phyloP scores from a whole-genome alignment of 345 rosid genomes.

The Brassica rapa region DNA sequence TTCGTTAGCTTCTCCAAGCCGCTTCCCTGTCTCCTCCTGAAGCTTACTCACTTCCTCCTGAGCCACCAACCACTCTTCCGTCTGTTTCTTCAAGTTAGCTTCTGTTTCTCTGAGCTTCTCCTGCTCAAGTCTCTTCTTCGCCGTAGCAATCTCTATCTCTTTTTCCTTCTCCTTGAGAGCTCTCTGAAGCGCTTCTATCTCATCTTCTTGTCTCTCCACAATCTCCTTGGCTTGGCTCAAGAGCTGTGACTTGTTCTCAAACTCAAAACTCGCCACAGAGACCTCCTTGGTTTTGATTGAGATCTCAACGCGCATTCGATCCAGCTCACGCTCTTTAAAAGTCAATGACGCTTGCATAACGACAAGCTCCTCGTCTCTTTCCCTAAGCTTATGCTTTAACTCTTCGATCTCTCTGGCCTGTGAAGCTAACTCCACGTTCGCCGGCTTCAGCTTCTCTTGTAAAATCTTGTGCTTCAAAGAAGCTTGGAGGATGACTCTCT shows the following conservation, averaged over 20 bases:
- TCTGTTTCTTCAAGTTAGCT: conserved; percentile 63
- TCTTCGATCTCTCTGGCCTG: conserved; percentile 72
- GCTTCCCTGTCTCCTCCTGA: conserved; percentile 48
- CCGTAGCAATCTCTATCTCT: conserved; percentile 53
- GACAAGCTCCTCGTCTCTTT: conserved; percentile 53
- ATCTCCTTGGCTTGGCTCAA: conserved; percentile 63
- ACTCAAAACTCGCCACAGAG: conserved; percentile 46
- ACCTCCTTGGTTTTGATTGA: conserved; percentile 52
- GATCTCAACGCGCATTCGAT: conserved; percentile 51
- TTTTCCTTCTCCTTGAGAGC: conserved; percentile 60
- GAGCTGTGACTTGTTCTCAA: conserved; percentile 53
- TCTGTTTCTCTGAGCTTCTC: conserved; percentile 64
- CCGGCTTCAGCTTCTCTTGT: conserved; percentile 46
- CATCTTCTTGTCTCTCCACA: conserved; percentile 61
- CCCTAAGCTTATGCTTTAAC: conserved; percentile 28
- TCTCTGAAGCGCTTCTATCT: conserved; percentile 57
- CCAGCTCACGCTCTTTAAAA: conserved; percentile 59
- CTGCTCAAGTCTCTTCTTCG: conserved; percentile 52
- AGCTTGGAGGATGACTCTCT: conserved; percentile 51
- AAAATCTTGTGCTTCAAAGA: conserved; percentile 57
- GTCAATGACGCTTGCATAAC: conserved; percentile 41
- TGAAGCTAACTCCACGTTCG: conserved; percentile 49
- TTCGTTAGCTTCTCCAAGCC: conserved; percentile 51
- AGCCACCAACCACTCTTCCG: conserved; percentile 69
- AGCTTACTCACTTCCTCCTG: conserved; percentile 64